Conservation (phyloP, 495 filamentous ascomycete species). For the Penicillium arizonense region DNA sequence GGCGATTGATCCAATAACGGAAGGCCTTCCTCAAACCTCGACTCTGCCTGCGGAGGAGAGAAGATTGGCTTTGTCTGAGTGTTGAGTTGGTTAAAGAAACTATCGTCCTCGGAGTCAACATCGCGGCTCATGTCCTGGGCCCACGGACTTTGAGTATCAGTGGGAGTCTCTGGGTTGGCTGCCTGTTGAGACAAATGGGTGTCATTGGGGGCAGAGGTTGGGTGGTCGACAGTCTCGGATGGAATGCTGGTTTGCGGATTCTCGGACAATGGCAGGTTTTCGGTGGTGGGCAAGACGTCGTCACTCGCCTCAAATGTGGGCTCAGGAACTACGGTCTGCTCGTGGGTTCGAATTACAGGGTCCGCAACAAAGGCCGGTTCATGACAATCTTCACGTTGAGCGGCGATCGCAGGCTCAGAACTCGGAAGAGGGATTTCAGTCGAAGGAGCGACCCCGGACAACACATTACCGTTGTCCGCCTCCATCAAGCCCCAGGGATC, state of each 20-base stretch:
- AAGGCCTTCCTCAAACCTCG: slow-evolving; percentile 48
- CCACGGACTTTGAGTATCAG: slow-evolving; percentile 28
- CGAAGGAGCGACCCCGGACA: not conserved
- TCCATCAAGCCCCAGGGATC: slow-evolving; percentile 3
- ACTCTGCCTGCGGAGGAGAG: slow-evolving; percentile 42
- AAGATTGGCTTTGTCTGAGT: slow-evolving; percentile 49
- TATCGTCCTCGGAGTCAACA: slow-evolving; percentile 42
- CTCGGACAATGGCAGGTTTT: not conserved
- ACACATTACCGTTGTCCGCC: not conserved
- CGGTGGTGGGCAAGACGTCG: not conserved
- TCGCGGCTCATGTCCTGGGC: slow-evolving; percentile 26
- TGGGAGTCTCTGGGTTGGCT: slow-evolving; percentile 13
- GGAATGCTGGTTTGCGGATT: not conserved
- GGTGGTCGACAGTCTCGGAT: not conserved
- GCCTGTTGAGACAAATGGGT: not conserved
- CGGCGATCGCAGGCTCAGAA: not conserved
- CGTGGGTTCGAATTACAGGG: not conserved
- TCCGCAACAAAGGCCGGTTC: not conserved
- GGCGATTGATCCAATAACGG: slow-evolving; percentile 38
- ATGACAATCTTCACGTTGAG: not conserved
- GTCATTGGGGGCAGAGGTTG: not conserved
- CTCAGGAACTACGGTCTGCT: not conserved
- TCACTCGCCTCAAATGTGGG: not conserved
- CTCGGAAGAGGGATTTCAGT: not conserved
- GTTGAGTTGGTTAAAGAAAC: slow-evolving; percentile 50